A percentile compares a stretch with the other conserved stretches of the same genome.
Evolutionary conservation across 176 grass and related monocot species (phyloP).

Genomic region (sorghum (Sorghum bicolor)): Sorghum_bicolor_NCBIv3 NC_012873.2:2533501-2534000

Average conservation of each 20-base stretch:
- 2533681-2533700: neutral
- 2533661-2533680: neutral
- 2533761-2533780: neutral
- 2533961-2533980: too few relatives aligned
- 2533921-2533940: too few relatives aligned
- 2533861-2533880: neutral
- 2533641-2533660: neutral
- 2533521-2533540: neutral
- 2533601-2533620: neutral
- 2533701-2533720: neutral
- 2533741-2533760: neutral
- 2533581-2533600: constrained; percentile 16
- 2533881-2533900: too few relatives aligned
- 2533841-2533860: neutral
- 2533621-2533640: neutral
- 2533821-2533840: neutral
- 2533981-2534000: too few relatives aligned
- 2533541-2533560: neutral
- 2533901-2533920: too few relatives aligned
- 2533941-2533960: too few relatives aligned
- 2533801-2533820: neutral
- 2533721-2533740: neutral
- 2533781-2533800: neutral
- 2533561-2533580: neutral
- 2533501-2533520: neutral